Base-by-base conservation (phyloP, 305 asterid genomes). In the Salvia sclarea region DNA sequence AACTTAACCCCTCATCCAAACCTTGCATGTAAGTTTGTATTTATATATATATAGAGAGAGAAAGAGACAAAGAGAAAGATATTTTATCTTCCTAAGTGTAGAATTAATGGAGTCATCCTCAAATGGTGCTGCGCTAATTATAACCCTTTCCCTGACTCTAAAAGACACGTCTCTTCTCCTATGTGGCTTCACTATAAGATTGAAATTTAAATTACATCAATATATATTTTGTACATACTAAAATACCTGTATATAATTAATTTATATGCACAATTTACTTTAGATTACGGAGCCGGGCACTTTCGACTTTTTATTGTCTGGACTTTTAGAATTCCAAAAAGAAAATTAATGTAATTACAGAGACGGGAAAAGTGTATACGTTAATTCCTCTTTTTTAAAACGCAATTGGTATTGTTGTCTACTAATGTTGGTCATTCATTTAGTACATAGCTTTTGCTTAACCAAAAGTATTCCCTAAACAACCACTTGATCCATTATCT, bases 91-190 rank as follows among this genome's bases (percentile, higher is more conserved):
- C 54, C 60, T 12, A 69, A 64, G 69, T 18, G 33, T 43, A 66
- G 41, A 60, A n/a, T n/a, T n/a, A n/a, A 45, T 17, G 49, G 44
- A 71, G 68, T 54, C 75, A 72, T 54, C 81, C 75, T 35, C 37
- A 48, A 40, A 70, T 41, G 53, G 66, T 66, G 74, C 59, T 69
- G 41, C 13, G n/a, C 60, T 53, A 66, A 52, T 31, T 2, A 33
- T 69, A 49, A 61, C 48, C 79, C 80, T 78, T 78, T 77, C 55
- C 81, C 49, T 41, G 47, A 48, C 79, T 60, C 81, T 72, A 69
- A 78, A 72, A 65, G 79, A 44, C 73, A 69, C 31, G 65, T 75
- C 70, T 68, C 70, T 37, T 57, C 72, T 54, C 58, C 28, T 68
- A 30, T 63, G 40, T 6, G 61, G 61, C 69, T 74, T 61, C 28